Evolutionary conservation across 768 basidiomycete genomes (phyloP), one percentile per base, ranked within the genome.

Genomic region (Filobasidium wieringae): DNA sequence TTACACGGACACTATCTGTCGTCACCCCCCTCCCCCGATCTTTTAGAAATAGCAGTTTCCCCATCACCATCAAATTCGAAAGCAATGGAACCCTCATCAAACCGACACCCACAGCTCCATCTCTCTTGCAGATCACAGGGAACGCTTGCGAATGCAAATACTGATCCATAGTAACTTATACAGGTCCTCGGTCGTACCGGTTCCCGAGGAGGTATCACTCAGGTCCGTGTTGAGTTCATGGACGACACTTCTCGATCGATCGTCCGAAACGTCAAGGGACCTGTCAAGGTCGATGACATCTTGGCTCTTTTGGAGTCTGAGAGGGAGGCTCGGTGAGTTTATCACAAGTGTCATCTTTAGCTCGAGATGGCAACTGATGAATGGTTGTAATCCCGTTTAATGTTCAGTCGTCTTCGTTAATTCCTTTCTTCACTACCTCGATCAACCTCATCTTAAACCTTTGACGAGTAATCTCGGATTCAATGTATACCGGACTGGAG

Each of bases 141-240:
- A n/a, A n/a, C n/a, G n/a, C n/a, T 37, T 11, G 19, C 26, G 30
- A 29, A 55, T 7, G 6, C 14, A 43, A 41, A 24, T 45, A 26
- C 57, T n/a, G n/a, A n/a, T n/a, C n/a, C n/a, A n/a, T n/a, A n/a
- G n/a, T n/a, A n/a, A n/a, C 60, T 54, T 36, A 57, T 53, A 66
- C 64, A 95, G 90, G 89, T 97, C 75, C 85, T 97, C 70, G 95
- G 95, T 72, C 85, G 95, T 71, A 99, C 95, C 73, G 93, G 93
- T 62, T 96, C 92, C 68, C 88, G 93, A 74, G 93, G 93, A 78
- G 93, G 93, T 79, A 91, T 97, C 70, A 96, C 91, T 61, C 92
- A 96, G 80, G 92, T 96, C 77, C 89, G 93, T 66, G 95, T 99
- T 66, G 95, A 97, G 75, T 95, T 99, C 80, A 85, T 97, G 86